Evolutionary conservation across 495 filamentous ascomycete species (phyloP), one percentile per base, ranked within the genome.

Genomic region (Penicillium macrosclerotiorum): DNA sequence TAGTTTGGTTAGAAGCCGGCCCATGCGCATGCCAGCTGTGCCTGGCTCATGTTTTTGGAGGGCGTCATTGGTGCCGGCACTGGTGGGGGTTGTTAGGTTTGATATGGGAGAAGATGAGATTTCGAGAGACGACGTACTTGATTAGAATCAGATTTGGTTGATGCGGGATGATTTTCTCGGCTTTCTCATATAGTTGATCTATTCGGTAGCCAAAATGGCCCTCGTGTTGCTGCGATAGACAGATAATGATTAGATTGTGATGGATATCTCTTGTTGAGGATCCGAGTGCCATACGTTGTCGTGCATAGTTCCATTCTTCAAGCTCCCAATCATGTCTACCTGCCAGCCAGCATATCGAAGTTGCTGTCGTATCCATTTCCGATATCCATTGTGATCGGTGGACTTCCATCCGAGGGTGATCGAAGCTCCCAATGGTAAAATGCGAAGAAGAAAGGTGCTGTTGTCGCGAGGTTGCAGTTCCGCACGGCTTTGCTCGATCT

Each of bases 341-440:
- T 61, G 49, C 63, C 63, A 68, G 3, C 67, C 68, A 2, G 49
- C 43, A 37, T 52, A 65, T 12, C 66, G 60, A 19, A 74, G 52
- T 39, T 69, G 60, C 25, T 64, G 48, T 6, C 74, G 62, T 1
- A 77, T 59, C 35, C 45, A 37, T 36, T 69, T 56, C 57, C 80
- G 75, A 54, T 78, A 83, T 13, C 79, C 78, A 57, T 79, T 74
- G 14, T 71, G 68, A 39, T 76, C 74, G 2, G 59, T 67, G 1
- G 74, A 78, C 20, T 58, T 57, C 33, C 71, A 74, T 17, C 80
- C 80, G 32, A 67, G 63, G 3, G 79, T 81, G 49, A 84, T 80
- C 0, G 79, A 82, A 8, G 78, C 79, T 19, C 80, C 80, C 17
- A 81, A 66, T 18, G 78, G 75, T 59, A 82, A 63, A 18, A 79